Evolutionary conservation across 352 stramenopile genomes (phyloP), one percentile per base, ranked within the genome.

Genomic region (Pythium sukuiense): DNA sequence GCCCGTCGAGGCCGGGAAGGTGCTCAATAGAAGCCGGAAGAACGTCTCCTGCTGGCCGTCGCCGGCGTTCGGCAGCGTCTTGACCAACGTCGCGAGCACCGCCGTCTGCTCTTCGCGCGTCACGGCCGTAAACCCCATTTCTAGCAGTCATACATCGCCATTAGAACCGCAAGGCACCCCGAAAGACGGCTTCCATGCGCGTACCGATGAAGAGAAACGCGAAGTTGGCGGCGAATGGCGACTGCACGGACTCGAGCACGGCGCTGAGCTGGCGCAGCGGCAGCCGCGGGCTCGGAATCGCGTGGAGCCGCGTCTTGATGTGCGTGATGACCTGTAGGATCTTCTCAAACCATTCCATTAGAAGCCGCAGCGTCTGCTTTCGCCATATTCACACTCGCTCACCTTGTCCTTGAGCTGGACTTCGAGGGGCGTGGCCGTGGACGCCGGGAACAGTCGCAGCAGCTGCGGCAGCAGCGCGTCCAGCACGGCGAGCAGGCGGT

Each of bases 331-430:
- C 83, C 63, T 90, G 76, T 16, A 94, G 52, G 55, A 94, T 83
- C 85, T 94, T 43, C 9, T 18, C 20, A 62, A 6, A 63, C 13
- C 11, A 20, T n/a, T 37, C 20, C 3, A 58, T 32, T 43, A n/a
- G 24, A 29, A n/a, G n/a, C 13, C 1, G 8, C 2, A 43, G 8
- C 35, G 35, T 12, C 3, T 14, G 12, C 0, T 43, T 14, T 12
- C 35, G 20, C 35, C 35, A 43, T 18, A 43, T 48, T 24, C 14
- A 8, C 5, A 9, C 32, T 35, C 8, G 5, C 45, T 49, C 61
- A 90, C 85, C 76, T 94, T 92, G 59, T 88, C 76, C 58, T 86
- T 86, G 46, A 94, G 79, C 48, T 79, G 71, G n/a, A 72, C 61
- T 24, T 83, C 69, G 20, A 79, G 62, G 24, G 76, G 73, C 48